A percentile compares a stretch with the other conserved stretches of the same genome.
Evolutionary conservation across 1,139 yeast genomes (phyloP).

Genomic region (Wickerhamiella pararugosa): DNA sequence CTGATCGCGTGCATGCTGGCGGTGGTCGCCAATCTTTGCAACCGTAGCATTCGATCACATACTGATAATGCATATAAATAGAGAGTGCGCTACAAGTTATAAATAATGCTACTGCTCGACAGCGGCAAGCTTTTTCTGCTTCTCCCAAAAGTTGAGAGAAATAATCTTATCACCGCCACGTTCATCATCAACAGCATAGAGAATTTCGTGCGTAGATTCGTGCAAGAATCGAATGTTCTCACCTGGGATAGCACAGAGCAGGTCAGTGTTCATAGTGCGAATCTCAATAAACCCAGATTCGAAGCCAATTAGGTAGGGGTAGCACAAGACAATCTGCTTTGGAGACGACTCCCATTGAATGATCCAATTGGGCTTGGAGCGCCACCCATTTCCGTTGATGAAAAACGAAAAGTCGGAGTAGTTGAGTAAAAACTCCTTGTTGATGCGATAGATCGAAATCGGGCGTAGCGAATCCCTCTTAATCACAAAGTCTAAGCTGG

Average conservation of each 20-base stretch:
- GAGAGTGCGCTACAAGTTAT: not conserved
- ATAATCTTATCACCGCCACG: constrained; percentile 85
- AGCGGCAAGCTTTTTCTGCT: constrained; percentile 7
- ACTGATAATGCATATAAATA: too few species aligned
- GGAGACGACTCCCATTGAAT: constrained; percentile 96
- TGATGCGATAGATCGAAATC: constrained; percentile 77
- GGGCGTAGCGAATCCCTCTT: constrained; percentile 78
- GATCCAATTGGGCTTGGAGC: constrained; percentile 86
- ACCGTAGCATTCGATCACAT: too few species aligned
- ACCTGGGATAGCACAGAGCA: constrained; percentile 82
- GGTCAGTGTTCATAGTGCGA: constrained; percentile 73
- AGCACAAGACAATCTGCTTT: constrained; percentile 80
- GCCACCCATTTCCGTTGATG: constrained; percentile 92
- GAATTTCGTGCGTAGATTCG: constrained; percentile 81
- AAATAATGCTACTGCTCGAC: not conserved
- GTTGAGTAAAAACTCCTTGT: constrained; percentile 72
- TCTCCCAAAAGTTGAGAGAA: constrained; percentile 74
- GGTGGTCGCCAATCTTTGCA: too few species aligned
- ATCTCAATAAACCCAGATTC: constrained; percentile 85
- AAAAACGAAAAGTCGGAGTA: constrained; percentile 89
- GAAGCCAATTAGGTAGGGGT: constrained; percentile 84
- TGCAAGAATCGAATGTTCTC: constrained; percentile 82
- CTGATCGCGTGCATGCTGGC: too few species aligned
- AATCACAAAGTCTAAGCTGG: constrained; percentile 89
- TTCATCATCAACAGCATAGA: constrained; percentile 85